Evolutionary conservation across 257 asterid genomes (phyloP).

Genomic region (Coffea eugenioides): DNA sequence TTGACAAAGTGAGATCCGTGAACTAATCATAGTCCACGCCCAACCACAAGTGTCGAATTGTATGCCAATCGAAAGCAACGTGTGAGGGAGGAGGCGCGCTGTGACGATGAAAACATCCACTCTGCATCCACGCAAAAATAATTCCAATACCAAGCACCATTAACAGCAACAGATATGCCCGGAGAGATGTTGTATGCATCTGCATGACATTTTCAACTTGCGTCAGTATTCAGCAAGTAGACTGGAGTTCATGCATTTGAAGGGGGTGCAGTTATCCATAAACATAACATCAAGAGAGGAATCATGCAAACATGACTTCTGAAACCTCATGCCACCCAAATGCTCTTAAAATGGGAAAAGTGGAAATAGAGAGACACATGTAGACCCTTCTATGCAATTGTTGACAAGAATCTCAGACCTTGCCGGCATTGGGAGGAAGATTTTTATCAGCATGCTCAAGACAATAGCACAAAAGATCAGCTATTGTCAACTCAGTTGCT

Average conservation of each 20-base stretch:
- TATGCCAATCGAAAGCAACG: conserved; percentile 39
- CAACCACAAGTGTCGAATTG: conserved; percentile 55
- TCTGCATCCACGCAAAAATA: background rate
- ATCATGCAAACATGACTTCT: background rate
- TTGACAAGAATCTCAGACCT: conserved; percentile 41
- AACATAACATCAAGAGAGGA: background rate
- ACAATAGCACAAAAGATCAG: conserved; percentile 53
- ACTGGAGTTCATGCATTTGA: background rate
- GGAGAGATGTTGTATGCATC: background rate
- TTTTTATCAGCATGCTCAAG: conserved; percentile 75
- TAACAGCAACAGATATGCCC: conserved; percentile 15
- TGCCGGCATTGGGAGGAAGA: conserved; percentile 39
- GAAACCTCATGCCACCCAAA: background rate
- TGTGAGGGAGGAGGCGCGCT: background rate
- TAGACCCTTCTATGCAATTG: background rate
- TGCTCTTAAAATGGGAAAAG: background rate
- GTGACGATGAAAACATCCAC: background rate
- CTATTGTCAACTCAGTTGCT: conserved; percentile 44
- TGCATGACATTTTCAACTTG: conserved; percentile 14
- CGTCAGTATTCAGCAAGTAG: background rate
- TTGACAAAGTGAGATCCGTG: background rate
- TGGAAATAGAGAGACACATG: background rate
- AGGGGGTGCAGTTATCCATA: background rate
- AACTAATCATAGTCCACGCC: conserved; percentile 18
- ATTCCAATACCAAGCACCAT: conserved; percentile 22